A percentile compares a stretch with the other conserved stretches of the same genome.
Conservation (phyloP, 2,329 filamentous ascomycete species). For the Lachnellula hyalina region DNA sequence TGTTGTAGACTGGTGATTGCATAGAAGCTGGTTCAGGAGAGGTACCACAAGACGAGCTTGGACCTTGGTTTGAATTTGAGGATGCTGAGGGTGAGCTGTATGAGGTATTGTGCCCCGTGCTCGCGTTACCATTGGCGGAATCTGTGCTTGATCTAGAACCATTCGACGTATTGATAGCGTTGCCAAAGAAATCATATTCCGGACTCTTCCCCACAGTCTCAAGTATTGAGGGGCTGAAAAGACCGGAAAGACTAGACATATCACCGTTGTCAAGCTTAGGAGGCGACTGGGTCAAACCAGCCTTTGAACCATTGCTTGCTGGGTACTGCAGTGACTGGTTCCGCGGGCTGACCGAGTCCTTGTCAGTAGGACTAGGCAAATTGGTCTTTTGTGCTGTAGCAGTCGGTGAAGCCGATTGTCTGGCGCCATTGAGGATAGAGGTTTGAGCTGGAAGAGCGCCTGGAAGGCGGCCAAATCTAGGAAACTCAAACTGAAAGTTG, state of each 20-base stretch:
- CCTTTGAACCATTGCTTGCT: slow-evolving; percentile 33
- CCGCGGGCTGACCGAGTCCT: slow-evolving; percentile 22
- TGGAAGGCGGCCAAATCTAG: slow-evolving; percentile 77
- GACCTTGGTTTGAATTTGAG: slow-evolving; percentile 53
- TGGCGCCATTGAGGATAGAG: slow-evolving; percentile 12
- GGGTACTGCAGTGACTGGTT: slow-evolving; percentile 26
- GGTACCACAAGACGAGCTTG: slow-evolving; percentile 66
- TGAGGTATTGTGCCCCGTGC: slow-evolving; percentile 44
- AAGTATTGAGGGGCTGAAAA: slow-evolving; percentile 54
- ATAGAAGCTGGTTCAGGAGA: slow-evolving; percentile 67
- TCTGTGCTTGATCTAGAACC: slow-evolving; percentile 39
- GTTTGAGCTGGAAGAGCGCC: slow-evolving; percentile 31
- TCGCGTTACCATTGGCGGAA: slow-evolving; percentile 24
- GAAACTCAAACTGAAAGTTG: slow-evolving; percentile 94
- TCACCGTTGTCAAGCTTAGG: slow-evolving; percentile 30
- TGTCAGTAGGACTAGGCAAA: slow-evolving; percentile 20
- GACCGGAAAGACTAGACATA: slow-evolving; percentile 48
- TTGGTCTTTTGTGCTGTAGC: slow-evolving; percentile 9
- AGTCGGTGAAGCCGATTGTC: slow-evolving; percentile 21
- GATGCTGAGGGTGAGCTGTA: slow-evolving; percentile 62
- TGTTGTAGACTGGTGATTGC: slow-evolving; percentile 59
- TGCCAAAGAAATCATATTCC: slow-evolving; percentile 37
- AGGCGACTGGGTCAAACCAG: slow-evolving; percentile 20
- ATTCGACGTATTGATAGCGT: slow-evolving; percentile 37
- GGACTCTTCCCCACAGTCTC: slow-evolving; percentile 40